Evolutionary conservation across 441 rosid genomes (phyloP).

Genomic region (Bruguiera hainesii): DNA sequence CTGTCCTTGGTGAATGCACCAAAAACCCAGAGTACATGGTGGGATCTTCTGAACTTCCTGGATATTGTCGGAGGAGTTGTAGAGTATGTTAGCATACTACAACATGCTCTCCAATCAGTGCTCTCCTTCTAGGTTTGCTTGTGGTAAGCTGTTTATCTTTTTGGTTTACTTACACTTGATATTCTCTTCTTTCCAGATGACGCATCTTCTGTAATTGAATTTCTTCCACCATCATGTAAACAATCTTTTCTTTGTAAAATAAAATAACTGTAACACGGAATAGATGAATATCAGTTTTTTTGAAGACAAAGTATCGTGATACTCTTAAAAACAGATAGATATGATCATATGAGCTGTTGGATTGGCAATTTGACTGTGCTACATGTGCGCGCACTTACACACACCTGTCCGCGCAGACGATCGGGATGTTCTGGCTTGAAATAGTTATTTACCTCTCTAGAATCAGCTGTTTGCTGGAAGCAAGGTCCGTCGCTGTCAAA

Average conservation of each 20-base stretch:
- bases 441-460: too few relatives aligned
- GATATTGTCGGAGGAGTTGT: conserved; percentile 85
- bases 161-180: not conserved
- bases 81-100: conserved; percentile 51
- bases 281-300: too few relatives aligned
- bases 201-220: not conserved
- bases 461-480: too few relatives aligned
- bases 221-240: not conserved
- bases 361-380: too few relatives aligned
- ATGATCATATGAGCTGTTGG: too few relatives aligned
- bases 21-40: conserved; percentile 84
- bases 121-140: not conserved
- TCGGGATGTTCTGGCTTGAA: too few relatives aligned
- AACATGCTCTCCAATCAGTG: not conserved
- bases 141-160: not conserved
- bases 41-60: conserved; percentile 70
- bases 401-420: too few relatives aligned
- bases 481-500: too few relatives aligned
- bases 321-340: too few relatives aligned
- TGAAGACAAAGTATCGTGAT: too few relatives aligned
- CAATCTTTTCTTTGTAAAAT: not conserved
- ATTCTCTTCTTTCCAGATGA: not conserved
- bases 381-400: too few relatives aligned
- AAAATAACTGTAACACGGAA: not conserved
- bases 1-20: conserved; percentile 84